These are phyloP conservation scores for Penicillium maclennaniae DNA, from an alignment of 495 filamentous ascomycete species.

Conservation along the genomic window DNA sequence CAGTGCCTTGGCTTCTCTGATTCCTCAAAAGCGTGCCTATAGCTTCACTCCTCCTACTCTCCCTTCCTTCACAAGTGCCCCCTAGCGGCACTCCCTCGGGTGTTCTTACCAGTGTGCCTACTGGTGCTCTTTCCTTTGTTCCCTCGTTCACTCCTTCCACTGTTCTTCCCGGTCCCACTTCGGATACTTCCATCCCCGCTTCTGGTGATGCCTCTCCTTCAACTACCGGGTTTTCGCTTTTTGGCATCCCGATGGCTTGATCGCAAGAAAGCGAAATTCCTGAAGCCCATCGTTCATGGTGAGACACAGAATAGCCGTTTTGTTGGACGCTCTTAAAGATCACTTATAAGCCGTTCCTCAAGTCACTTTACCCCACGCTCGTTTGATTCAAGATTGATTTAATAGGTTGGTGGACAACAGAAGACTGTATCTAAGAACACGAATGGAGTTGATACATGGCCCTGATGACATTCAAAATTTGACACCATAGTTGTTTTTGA, in stretches of 20 bases:
- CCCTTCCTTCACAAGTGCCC: neutral
- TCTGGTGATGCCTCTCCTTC: neutral
- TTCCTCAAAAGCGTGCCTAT: neutral
- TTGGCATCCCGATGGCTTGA: constrained; percentile 10
- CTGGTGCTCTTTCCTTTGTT: neutral
- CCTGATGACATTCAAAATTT: too few relatives aligned
- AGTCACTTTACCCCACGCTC: neutral
- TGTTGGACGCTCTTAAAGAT: neutral
- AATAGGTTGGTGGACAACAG: neutral
- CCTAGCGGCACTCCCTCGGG: constrained; percentile 1
- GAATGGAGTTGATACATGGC: neutral
- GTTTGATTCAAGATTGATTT: neutral
- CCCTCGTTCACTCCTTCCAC: too few relatives aligned
- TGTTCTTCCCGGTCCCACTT: neutral
- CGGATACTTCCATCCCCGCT: neutral
- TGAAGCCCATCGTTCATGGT: neutral
- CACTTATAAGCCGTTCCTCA: neutral
- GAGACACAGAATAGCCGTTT: neutral
- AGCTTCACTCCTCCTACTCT: constrained; percentile 2
- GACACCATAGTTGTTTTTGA: too few relatives aligned
- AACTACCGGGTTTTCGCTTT: constrained; percentile 1
- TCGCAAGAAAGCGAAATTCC: too few relatives aligned
- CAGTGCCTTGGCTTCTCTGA: constrained; percentile 7
- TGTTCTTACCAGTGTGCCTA: neutral
- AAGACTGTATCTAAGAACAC: neutral